Conservation (phyloP, 1,284 basidiomycete genomes). For the Puccinia polysora region DNA sequence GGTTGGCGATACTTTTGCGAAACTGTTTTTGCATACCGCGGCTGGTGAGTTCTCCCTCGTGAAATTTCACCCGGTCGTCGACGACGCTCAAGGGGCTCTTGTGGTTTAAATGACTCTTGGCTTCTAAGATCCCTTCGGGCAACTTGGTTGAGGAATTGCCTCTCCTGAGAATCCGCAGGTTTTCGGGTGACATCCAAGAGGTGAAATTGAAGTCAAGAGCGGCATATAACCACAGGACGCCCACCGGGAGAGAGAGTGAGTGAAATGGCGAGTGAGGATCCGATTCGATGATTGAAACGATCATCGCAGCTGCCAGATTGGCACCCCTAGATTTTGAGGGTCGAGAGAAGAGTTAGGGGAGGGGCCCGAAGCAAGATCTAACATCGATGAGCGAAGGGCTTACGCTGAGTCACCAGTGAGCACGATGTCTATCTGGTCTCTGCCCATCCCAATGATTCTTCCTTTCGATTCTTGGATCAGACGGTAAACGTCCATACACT, state of each 20-base stretch:
- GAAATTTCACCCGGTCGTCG: constrained; percentile 57
- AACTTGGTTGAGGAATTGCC: constrained; percentile 69
- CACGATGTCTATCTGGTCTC: constrained; percentile 64
- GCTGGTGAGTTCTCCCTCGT: constrained; percentile 16
- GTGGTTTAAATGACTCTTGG: constrained; percentile 82
- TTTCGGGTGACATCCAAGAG: constrained; percentile 86
- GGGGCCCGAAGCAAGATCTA: neutral
- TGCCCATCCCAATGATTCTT: constrained; percentile 75
- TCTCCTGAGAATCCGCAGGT: constrained; percentile 71
- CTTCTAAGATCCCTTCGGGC: constrained; percentile 62
- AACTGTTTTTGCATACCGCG: constrained; percentile 31
- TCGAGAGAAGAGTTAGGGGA: neutral
- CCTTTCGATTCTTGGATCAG: constrained; percentile 76
- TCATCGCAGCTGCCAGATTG: constrained; percentile 38
- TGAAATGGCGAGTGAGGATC: constrained; percentile 54
- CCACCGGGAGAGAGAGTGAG: constrained; percentile 63
- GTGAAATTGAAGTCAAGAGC: constrained; percentile 85
- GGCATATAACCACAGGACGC: constrained; percentile 69
- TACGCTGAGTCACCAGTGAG: constrained; percentile 87
- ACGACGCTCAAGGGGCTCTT: constrained; percentile 75
- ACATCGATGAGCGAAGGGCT: constrained; percentile 54
- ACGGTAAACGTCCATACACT: constrained; percentile 83
- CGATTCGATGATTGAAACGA: constrained; percentile 48
- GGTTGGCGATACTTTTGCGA: constrained; percentile 41
- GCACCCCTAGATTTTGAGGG: constrained; percentile 10